These are phyloP conservation scores for Hymenoscyphus infarciens DNA, from an alignment of 2,329 filamentous ascomycete species.

Conservation along the genomic window DNA sequence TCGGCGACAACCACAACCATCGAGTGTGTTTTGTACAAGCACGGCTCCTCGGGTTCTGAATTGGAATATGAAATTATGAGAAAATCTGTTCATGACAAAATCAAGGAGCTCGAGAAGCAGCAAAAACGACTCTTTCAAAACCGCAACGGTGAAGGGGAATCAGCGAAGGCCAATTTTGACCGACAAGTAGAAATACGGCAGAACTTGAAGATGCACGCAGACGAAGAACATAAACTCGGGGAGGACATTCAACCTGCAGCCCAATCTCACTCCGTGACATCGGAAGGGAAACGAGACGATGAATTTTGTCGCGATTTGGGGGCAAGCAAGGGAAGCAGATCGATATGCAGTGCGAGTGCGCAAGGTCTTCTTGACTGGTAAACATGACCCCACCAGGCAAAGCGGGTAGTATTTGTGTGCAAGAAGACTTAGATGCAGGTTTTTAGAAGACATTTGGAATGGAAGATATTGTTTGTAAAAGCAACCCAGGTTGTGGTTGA, in stretches of 20 bases:
- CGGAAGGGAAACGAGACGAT: constrained; percentile 28
- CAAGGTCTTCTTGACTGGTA: constrained; percentile 26
- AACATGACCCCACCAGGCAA: not conserved
- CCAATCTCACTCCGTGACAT: constrained; percentile 20
- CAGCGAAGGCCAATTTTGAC: not conserved
- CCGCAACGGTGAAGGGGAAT: not conserved
- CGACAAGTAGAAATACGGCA: constrained; percentile 17
- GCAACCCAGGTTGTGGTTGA: no score
- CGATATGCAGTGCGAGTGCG: constrained; percentile 20
- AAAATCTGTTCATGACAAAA: not conserved
- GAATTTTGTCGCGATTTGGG: constrained; percentile 25
- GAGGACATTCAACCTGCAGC: constrained; percentile 28
- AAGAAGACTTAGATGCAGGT: not conserved
- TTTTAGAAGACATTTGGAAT: no score
- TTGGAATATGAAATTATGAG: not conserved
- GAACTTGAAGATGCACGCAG: constrained; percentile 21
- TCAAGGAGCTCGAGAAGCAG: not conserved
- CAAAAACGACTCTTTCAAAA: not conserved
- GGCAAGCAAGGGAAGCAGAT: constrained; percentile 3
- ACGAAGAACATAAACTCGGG: constrained; percentile 19
- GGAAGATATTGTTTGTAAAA: no score
- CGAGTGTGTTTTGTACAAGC: constrained; percentile 11
- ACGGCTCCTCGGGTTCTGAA: not conserved
- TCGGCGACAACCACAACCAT: constrained; percentile 11
- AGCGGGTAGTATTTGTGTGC: not conserved